Base-by-base conservation (phyloP, 179 eudicot species). In the Carnegiea gigantea region DNA sequence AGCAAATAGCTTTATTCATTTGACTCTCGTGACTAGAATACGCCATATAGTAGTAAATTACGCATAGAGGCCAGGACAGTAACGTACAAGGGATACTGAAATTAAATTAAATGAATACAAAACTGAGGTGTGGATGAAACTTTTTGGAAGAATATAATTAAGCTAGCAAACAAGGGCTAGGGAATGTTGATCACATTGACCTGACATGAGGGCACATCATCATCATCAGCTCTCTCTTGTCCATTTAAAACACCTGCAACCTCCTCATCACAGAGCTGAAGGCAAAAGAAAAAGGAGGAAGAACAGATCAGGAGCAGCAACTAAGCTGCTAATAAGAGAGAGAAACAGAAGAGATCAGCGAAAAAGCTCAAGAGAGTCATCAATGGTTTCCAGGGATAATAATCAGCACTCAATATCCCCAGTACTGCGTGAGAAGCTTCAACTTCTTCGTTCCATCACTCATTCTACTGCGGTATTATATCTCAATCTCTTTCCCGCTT, bases 371-470 rank as follows among this genome's bases (percentile, higher is more conserved):
- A 67, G 1, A 26, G 72, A 67, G 38, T 67, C 38, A 67, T 67
- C 72, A 5, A 70, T 70, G 73, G 73, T 70, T 28, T 36, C 73
- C 46, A 70, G 46, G 23, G 73, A 70, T 70, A 36, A 70, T 70
- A 70, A 14, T 6, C 40, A 28, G 73, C 43, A 11, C 73, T 40
- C 44, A 40, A 40, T 40, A 40, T 65, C 71, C 33, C 38, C 30
- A 26, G 57, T 12, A 11, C 73, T 70, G n/a, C 73, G 33, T 36
- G 73, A 70, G 40, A 70, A 70, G 46, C 73, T 70, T 30, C 73
- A 70, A 33, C 43, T 70, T 70, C 73, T 70, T 70, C 73, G 73
- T 70, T 70, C 73, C 10, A 70, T 70, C 73, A 70, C 73, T 70
- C 73, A 70, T 30, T 70, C 73, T 70, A 33, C 13, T 36, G 46